A percentile compares a stretch with the other conserved stretches of the same genome.
phyloP scores from a whole-genome alignment of 176 grass and related monocot species.

The Oryza glumipatula region DNA sequence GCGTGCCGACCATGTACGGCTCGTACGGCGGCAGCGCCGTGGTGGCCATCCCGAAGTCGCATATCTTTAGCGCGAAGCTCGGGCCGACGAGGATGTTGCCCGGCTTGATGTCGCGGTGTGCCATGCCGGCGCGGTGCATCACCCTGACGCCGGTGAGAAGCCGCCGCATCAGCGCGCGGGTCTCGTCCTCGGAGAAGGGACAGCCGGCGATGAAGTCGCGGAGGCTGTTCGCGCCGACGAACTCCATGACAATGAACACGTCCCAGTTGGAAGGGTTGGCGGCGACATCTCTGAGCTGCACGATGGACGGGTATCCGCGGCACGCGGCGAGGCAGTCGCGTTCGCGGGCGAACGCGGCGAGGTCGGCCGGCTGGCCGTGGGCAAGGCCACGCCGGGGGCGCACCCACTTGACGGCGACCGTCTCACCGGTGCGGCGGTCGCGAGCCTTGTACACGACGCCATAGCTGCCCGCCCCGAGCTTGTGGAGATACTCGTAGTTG shows the following conservation, averaged over 20 bases:
- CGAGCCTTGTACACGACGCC: slow-evolving; percentile 44
- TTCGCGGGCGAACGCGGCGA: not conserved
- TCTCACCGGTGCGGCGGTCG: slow-evolving; percentile 26
- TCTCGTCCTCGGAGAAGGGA: not conserved
- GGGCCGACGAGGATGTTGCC: not conserved
- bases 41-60: not conserved
- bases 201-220: not conserved
- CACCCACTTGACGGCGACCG: slow-evolving; percentile 35
- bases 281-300: not conserved
- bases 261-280: not conserved
- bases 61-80: not conserved
- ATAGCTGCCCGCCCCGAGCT: slow-evolving; percentile 39
- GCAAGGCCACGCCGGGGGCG: too few species aligned
- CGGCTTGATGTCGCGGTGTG: not conserved
- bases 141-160: not conserved
- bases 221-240: not conserved
- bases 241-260: not conserved
- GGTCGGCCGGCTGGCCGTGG: not conserved
- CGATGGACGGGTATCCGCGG: not conserved
- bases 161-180: not conserved
- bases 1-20: not conserved
- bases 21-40: not conserved
- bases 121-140: not conserved
- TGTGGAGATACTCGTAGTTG: slow-evolving; percentile 22
- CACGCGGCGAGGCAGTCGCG: not conserved